A percentile compares a stretch with the other conserved stretches of the same genome.
These are phyloP conservation scores for Rhizophlyctis rosea DNA, from an alignment of 192 early-diverging fungal species.

Conservation along the genomic window DNA sequence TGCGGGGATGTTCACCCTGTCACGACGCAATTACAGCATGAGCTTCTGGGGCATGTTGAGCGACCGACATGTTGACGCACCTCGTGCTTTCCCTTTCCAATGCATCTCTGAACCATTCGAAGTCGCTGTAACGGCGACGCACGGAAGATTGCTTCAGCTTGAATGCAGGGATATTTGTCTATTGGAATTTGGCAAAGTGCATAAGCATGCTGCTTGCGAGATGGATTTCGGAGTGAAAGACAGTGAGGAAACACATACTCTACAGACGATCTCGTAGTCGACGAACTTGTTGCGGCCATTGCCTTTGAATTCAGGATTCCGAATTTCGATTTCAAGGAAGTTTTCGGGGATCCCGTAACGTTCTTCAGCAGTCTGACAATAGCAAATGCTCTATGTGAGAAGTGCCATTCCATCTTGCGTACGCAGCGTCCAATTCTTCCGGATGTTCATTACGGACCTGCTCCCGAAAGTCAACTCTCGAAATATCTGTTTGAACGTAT, in stretches of 20 bases:
- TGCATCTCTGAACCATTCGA: constrained; percentile 97
- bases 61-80: constrained; percentile 6
- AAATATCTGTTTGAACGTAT: neutral
- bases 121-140: constrained; percentile 92
- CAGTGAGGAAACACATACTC: constrained; percentile 50
- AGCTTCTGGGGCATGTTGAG: neutral
- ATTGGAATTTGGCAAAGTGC: neutral
- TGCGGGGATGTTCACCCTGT: constrained; percentile 88
- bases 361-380: constrained; percentile 44
- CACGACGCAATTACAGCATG: neutral
- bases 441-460: no score
- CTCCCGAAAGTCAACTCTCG: neutral
- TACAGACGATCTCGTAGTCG: constrained; percentile 93
- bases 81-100: constrained; percentile 83
- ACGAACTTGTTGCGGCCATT: constrained; percentile 82
- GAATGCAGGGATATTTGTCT: constrained; percentile 97
- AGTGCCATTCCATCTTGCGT: neutral
- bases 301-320: constrained; percentile 83
- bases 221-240: neutral
- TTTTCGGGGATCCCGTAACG: constrained; percentile 92
- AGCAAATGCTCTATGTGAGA: neutral
- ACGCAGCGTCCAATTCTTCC: neutral
- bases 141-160: constrained; percentile 80
- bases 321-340: constrained; percentile 94
- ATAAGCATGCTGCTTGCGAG: neutral